Base-by-base conservation (phyloP, 2,329 filamentous ascomycete genomes). In the Phialemoniopsis sp. region DNA sequence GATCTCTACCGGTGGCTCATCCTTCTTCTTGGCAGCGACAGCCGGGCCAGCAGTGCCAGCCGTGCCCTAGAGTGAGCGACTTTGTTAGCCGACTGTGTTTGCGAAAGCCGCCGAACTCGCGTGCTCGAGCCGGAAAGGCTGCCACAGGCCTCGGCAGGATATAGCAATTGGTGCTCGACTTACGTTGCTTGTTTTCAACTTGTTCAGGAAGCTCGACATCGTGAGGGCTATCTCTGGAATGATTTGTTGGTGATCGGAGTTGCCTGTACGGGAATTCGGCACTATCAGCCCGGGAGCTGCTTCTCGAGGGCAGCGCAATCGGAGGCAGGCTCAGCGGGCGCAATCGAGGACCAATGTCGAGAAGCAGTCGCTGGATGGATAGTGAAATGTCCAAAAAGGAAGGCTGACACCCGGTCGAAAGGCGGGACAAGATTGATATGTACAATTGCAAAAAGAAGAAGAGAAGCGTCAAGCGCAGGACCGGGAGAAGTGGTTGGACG, bases 1-100 rank as follows among this genome's bases (percentile, higher is more conserved):
- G 39, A 74, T 51, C 53, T 83, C 80, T n/a, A 66, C 64, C n/a
- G 63, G 48, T n/a, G 65, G 58, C 48, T 80, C 76, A 34, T 80
- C 75, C 49, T 76, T 78, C 58, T 78, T 80, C 57, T 64, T 64
- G 42, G 62, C 32, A 53, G 43, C 36, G 54, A 53, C 21, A 36
- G 52, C 41, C 44, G 69, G 72, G 49, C 56, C 62, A 34, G 66
- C 56, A 37, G 64, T 59, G 60, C 60, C 66, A 38, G 67, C 60
- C 47, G 63, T 62, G 43, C 64, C 62, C 75, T 78, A 42, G 38
- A 13, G 19, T 13, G 12, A 13, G 7, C 3, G 32, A 37, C 18
- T 37, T 26, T 31, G 51, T 62, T 47, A 62, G 48, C 31, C 36
- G 21, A 26, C 21, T 6, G 21, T 26, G 21, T 26, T 40, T 17